Percentiles rank a stretch among this genome's conserved stretches.
phyloP scores from a whole-genome alignment of 2,329 filamentous ascomycete species.

The Ascochyta pisi region DNA sequence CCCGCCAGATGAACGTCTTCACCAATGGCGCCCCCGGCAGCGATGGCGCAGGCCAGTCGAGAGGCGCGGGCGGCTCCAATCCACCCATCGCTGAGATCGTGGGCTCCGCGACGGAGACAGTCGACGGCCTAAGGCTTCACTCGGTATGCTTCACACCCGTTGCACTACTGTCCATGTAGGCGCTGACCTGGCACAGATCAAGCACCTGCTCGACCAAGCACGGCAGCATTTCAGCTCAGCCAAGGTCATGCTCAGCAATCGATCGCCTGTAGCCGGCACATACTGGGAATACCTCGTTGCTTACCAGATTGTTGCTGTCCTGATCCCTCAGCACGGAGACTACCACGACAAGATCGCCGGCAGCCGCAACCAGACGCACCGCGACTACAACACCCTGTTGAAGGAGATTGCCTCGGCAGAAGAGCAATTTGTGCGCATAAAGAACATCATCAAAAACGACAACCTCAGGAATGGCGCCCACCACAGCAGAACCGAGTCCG shows the following conservation, averaged over 20 bases:
- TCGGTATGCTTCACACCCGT: constrained; percentile 31
- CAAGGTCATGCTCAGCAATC: constrained; percentile 55
- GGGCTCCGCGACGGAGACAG: constrained; percentile 48
- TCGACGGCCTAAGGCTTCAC: constrained; percentile 35
- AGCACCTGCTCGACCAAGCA: constrained; percentile 51
- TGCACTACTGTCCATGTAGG: neutral
- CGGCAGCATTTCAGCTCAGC: constrained; percentile 57
- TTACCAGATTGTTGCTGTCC: constrained; percentile 76
- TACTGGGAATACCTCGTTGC: constrained; percentile 86
- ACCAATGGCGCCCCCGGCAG: constrained; percentile 33
- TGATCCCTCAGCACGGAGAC: constrained; percentile 78
- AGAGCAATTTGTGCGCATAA: constrained; percentile 56
- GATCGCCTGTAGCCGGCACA: constrained; percentile 71
- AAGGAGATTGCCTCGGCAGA: constrained; percentile 47
- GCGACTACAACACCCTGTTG: constrained; percentile 51
- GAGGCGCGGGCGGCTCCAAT: constrained; percentile 30
- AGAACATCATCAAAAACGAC: constrained; percentile 59
- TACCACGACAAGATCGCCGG: constrained; percentile 67
- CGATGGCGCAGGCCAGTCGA: constrained; percentile 32
- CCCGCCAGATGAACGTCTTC: constrained; percentile 42
- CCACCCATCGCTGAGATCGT: constrained; percentile 55
- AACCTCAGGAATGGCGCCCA: constrained; percentile 64
- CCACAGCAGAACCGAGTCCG: constrained; percentile 24
- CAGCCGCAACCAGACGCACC: constrained; percentile 58
- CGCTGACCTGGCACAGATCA: constrained; percentile 45